phyloP scores from a whole-genome alignment of 441 rosid species.

The Corymbia calophylla region DNA sequence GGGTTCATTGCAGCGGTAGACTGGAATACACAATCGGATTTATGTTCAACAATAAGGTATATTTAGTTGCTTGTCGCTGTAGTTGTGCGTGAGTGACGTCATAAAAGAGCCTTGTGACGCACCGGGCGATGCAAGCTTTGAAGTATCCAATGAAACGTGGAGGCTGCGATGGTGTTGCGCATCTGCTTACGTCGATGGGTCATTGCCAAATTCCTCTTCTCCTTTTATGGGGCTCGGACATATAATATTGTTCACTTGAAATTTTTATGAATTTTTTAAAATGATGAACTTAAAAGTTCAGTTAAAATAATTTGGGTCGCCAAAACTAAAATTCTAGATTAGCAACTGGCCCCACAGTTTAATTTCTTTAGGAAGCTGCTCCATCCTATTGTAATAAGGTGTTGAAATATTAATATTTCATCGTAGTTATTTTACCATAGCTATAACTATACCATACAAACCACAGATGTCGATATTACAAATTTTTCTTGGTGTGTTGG shows the following conservation, averaged over 20 bases:
- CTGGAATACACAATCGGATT: background rate
- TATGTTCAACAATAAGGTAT: background rate
- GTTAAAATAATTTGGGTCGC: too few relatives aligned
- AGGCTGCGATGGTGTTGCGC: background rate
- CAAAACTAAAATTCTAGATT: background rate
- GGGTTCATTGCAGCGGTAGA: background rate
- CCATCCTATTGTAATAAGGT: background rate
- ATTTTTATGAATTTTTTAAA: too few relatives aligned
- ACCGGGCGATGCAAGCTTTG: background rate
- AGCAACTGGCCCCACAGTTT: too few relatives aligned
- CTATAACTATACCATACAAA: background rate
- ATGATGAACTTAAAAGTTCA: accelerated
- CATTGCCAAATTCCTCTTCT: background rate
- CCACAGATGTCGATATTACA: background rate
- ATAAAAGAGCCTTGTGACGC: background rate
- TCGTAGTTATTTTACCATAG: too few relatives aligned
- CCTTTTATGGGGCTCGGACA: background rate
- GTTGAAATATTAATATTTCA: background rate
- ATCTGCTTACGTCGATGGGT: background rate
- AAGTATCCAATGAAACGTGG: background rate
- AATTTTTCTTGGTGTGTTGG: background rate
- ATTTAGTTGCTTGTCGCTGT: background rate
- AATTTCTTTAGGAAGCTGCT: too few relatives aligned
- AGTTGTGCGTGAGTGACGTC: background rate
- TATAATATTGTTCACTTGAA: too few relatives aligned